phyloP scores from a whole-genome alignment of 495 filamentous ascomycete genomes.

The Talaromyces proteolyticus region DNA sequence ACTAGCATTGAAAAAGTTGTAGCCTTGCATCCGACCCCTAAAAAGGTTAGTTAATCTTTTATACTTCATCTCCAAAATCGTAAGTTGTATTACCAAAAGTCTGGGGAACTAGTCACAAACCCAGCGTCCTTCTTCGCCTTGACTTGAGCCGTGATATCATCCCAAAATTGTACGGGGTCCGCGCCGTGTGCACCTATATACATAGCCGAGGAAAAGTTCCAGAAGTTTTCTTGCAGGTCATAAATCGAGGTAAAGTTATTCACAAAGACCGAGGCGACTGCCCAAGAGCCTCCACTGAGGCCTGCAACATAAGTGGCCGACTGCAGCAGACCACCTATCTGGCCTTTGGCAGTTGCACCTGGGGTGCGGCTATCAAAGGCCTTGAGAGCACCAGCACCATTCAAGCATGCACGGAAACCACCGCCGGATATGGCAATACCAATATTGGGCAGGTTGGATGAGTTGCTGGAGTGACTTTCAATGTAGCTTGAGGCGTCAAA shows the following conservation, averaged over 20 bases:
- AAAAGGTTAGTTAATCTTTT: not conserved
- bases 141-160: slow-evolving; percentile 53
- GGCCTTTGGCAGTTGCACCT: slow-evolving; percentile 53
- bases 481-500: slow-evolving; percentile 70
- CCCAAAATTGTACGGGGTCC: slow-evolving; percentile 52
- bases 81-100: slow-evolving; percentile 50
- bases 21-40: slow-evolving; percentile 56
- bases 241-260: slow-evolving; percentile 77
- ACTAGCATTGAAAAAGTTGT: slow-evolving; percentile 66
- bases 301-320: slow-evolving; percentile 71
- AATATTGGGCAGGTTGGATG: slow-evolving; percentile 47
- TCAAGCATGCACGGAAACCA: slow-evolving; percentile 73
- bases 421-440: slow-evolving; percentile 48
- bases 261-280: slow-evolving; percentile 67
- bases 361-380: slow-evolving; percentile 69
- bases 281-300: slow-evolving; percentile 74
- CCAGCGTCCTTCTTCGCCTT: slow-evolving; percentile 56
- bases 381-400: slow-evolving; percentile 69
- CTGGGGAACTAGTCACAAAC: slow-evolving; percentile 66
- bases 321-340: slow-evolving; percentile 75
- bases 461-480: slow-evolving; percentile 39
- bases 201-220: slow-evolving; percentile 58
- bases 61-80: not conserved
- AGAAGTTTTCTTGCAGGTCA: slow-evolving; percentile 52
- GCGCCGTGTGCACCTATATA: slow-evolving; percentile 54